These are phyloP conservation scores for Aspergillus leporis DNA, from an alignment of 495 filamentous ascomycete species.

Conservation along the genomic window DNA sequence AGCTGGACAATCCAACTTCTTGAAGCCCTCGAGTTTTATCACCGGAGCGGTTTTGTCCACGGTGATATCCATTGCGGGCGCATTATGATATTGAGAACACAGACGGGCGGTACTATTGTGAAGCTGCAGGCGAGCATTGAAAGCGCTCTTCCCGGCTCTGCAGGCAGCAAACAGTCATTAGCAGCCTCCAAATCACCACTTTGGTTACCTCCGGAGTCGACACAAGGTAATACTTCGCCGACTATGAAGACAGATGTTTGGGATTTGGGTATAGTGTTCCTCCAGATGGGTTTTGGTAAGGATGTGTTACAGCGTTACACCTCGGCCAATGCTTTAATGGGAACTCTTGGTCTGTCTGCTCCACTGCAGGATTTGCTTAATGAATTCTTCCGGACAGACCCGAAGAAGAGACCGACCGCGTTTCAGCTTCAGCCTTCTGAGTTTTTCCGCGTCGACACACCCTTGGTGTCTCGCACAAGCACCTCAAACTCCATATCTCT, in stretches of 20 bases:
- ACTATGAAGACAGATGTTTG: conserved; percentile 90
- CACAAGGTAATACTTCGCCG: conserved; percentile 55
- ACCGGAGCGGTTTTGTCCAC: conserved; percentile 79
- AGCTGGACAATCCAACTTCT: conserved; percentile 90
- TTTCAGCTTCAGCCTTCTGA: conserved; percentile 89
- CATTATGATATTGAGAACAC: conserved; percentile 60
- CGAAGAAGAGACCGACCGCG: conserved; percentile 81
- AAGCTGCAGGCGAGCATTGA: conserved; percentile 47
- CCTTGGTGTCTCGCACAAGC: conserved; percentile 41
- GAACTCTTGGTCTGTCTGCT: conserved; percentile 64
- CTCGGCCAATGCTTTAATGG: conserved; percentile 69
- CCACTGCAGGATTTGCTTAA: conserved; percentile 76
- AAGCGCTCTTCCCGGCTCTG: conserved; percentile 37
- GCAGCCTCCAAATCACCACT: conserved; percentile 70
- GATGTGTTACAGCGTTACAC: conserved; percentile 73
- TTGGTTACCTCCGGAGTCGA: conserved; percentile 82
- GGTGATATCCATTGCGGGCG: conserved; percentile 74
- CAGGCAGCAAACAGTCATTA: conserved; percentile 40
- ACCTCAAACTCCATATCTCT: conserved; percentile 42
- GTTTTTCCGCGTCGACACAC: conserved; percentile 67
- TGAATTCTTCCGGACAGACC: conserved; percentile 79
- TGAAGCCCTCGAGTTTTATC: conserved; percentile 83
- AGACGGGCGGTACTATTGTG: conserved; percentile 43
- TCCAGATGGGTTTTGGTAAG: conserved; percentile 93
- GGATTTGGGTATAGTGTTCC: conserved; percentile 84